Evolutionary conservation across 169 alveolate genomes (phyloP), one percentile per base, ranked within the genome.

Genomic region (Babesia ovis): DNA sequence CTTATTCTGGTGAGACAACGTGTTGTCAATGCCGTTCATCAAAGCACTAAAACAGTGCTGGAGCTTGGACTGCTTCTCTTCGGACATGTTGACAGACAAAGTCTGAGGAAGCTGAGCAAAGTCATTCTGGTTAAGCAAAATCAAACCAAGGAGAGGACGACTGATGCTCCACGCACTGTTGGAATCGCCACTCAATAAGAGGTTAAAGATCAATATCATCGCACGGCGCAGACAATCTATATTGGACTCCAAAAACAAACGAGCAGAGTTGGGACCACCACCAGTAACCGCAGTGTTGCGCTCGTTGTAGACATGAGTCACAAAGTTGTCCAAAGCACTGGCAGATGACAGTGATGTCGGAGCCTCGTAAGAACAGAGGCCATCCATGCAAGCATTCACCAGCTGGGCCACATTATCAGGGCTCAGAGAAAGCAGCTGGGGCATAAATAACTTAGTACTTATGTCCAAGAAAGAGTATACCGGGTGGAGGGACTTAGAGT

Each of bases 131-230:
- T 85, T 90, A 62, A 94, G 86, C 39, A 94, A 77, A 39, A 94
- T 93, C 80, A 94, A 72, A 4, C 96, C 98, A 67, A 94, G 83
- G 35, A 94, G 73, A n/a, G 97, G 96, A 32, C 96, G 83, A 32
- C 97, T 92, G 74, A 94, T 84, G 54, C 94, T 85, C 97, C 97
- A 94, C 42, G 97, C 91, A 54, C 91, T 77, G 43, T 92, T 86
- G 66, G 91, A 89, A 51, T 93, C 95, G 46, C 96, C 96, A 25
- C 88, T 69, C 55, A 70, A 39, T 16, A 80, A 79, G 27, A 80
- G 71, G 72, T 80, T 80, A 32, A 80, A 80, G 32, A 80, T 80
- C 66, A 80, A 27, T 51, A 70, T 69, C 88, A 80, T 70, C 27
- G 67, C 71, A 39, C 74, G 68, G 5, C 58, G 37, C 27, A 80